Base-by-base conservation (phyloP, 331 rosid genomes). In the Malus hybrid region DNA sequence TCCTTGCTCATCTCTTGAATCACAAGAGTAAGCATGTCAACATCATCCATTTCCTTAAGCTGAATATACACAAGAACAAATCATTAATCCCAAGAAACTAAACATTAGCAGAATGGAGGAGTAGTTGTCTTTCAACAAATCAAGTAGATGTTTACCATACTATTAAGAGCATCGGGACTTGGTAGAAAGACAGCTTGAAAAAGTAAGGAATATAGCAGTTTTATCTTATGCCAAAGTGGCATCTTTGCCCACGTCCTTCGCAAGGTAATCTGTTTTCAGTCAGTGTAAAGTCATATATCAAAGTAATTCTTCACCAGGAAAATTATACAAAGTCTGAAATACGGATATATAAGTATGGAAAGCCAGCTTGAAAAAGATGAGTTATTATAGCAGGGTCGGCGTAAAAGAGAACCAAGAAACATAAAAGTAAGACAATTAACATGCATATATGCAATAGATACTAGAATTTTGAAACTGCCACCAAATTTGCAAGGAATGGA, bases 151-250 rank as follows among this genome's bases (percentile, higher is more conserved):
- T 19, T 61, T 81, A 95, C 99, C 97, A 95, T 90, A 74, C 83
- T 89, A 70, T 87, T 86, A 48, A 95, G 91, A 72, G 86, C 93
- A 65, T 90, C 93, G 4, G 97, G 66, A 72, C 91, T 87, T 57
- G 99, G 97, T 78, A 90, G 81, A 82, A 90, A 95, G 32, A 92
- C 86, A 42, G 97, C 92, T 82, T 89, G 96, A 77, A 89, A 92
- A 77, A 92, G 67, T 73, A 92, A 65, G 67, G 88, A 77, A 80
- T 85, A 92, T 29, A 95, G 31, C 78, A 92, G 80, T 82, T 92
- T 95, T 72, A 90, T 85, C 85, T 90, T 95, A 76, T 92, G 89
- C 97, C 96, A 90, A 83, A 88, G 92, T 2, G 97, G 96, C 97
- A 95, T 90, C 88, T 88, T 92, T 20, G 80, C 87, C 99, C 99